These are phyloP conservation scores for Coemansia sp. DNA, from an alignment of 192 early-diverging fungal genomes.

Conservation along the genomic window DNA sequence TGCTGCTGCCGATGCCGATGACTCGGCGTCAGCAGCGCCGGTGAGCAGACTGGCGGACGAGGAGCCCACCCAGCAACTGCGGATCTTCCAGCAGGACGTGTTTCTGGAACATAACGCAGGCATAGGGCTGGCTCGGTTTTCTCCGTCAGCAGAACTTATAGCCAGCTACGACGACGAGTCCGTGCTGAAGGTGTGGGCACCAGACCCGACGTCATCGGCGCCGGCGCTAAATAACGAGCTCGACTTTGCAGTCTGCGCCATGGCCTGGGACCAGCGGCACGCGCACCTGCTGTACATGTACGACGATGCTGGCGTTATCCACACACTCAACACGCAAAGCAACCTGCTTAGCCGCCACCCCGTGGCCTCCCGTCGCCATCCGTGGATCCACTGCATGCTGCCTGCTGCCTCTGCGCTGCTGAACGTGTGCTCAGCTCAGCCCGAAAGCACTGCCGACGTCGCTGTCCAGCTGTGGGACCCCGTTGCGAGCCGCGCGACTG, in stretches of 20 bases:
- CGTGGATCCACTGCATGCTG: constrained; percentile 48
- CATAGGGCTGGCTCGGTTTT: constrained; percentile 44
- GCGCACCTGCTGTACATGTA: constrained; percentile 48
- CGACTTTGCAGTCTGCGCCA: constrained; percentile 43
- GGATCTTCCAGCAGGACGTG: constrained; percentile 50
- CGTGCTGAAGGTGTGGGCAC: constrained; percentile 51
- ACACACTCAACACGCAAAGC: constrained; percentile 47
- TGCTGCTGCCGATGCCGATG: not conserved
- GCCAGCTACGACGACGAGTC: constrained; percentile 56
- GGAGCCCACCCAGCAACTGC: constrained; percentile 37
- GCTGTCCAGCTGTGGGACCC: constrained; percentile 47
- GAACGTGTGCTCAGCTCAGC: constrained; percentile 40
- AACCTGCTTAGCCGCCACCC: constrained; percentile 45
- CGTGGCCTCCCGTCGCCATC: constrained; percentile 25
- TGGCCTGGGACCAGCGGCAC: constrained; percentile 51
- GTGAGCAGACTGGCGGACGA: constrained; percentile 17
- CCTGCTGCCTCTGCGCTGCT: constrained; percentile 39
- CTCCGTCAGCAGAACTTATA: constrained; percentile 39
- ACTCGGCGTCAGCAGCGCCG: not conserved
- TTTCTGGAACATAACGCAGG: constrained; percentile 54
- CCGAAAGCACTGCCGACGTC: constrained; percentile 38
- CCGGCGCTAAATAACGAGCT: constrained; percentile 52
- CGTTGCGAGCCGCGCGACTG: constrained; percentile 22
- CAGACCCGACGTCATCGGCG: constrained; percentile 27
- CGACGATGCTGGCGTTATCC: constrained; percentile 44